Percentiles rank a stretch among this genome's conserved stretches.
These are phyloP conservation scores for Saccharomycopsis fodiens DNA, from an alignment of 805 yeast genomes.

Conservation along the genomic window DNA sequence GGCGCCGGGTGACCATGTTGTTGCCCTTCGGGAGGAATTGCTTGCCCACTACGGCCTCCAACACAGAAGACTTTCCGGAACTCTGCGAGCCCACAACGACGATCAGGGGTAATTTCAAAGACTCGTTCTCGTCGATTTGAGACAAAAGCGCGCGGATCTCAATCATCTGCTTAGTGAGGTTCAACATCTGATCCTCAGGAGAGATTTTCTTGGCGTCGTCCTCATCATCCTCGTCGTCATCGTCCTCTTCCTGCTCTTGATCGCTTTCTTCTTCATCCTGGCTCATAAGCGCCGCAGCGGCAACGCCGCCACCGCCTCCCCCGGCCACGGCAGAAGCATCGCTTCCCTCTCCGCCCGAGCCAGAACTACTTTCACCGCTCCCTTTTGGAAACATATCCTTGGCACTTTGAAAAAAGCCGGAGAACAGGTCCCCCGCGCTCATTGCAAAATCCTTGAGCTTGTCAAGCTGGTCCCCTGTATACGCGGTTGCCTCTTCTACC, in stretches of 20 bases:
- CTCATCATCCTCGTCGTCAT: slow-evolving; percentile 44
- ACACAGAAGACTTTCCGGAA: slow-evolving; percentile 93
- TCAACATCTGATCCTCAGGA: slow-evolving; percentile 75
- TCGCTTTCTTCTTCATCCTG: slow-evolving; percentile 9
- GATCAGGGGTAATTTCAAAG: slow-evolving; percentile 82
- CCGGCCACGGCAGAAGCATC: slow-evolving; percentile 40
- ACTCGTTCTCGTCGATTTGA: slow-evolving; percentile 66
- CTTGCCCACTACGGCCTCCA: slow-evolving; percentile 96
- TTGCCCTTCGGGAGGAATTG: slow-evolving; percentile 95
- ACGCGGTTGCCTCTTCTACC: slow-evolving; percentile 75
- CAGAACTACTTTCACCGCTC: slow-evolving; percentile 23
- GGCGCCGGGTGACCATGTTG: slow-evolving; percentile 97
- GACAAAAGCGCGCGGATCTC: slow-evolving; percentile 80
- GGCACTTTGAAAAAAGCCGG: slow-evolving; percentile 23
- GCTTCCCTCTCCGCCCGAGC: slow-evolving; percentile 30
- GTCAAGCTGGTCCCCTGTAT: slow-evolving; percentile 58
- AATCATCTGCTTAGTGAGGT: slow-evolving; percentile 91
- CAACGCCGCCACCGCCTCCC: slow-evolving; percentile 50
- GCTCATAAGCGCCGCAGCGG: slow-evolving; percentile 28
- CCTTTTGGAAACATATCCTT: slow-evolving; percentile 35
- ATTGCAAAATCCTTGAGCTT: slow-evolving; percentile 57
- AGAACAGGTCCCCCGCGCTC: slow-evolving; percentile 37
- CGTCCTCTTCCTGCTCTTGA: slow-evolving; percentile 24
- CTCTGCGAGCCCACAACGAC: slow-evolving; percentile 97
- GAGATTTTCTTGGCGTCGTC: slow-evolving; percentile 42